Evolutionary conservation across 805 yeast genomes (phyloP).

Genomic region (Saturnispora besseyi): DNA sequence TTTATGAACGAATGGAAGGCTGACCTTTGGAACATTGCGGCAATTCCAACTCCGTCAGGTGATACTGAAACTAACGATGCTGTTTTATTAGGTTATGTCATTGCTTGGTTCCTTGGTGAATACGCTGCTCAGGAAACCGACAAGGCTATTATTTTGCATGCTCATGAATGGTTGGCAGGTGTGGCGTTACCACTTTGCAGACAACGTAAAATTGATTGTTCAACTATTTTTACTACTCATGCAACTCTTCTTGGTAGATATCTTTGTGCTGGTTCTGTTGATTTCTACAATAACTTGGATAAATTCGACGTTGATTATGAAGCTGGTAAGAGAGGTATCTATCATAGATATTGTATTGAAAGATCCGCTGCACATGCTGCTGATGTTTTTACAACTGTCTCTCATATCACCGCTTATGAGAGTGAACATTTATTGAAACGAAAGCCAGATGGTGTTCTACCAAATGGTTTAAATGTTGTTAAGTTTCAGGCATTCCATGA

Average conservation of each 20-base stretch:
- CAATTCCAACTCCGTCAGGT: conserved; percentile 86
- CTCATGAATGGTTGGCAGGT: conserved; percentile 98
- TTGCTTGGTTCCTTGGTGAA: conserved; percentile 97
- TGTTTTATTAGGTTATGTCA: conserved; percentile 81
- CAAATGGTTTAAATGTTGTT: conserved; percentile 91
- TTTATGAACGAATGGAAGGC: conserved; percentile 87
- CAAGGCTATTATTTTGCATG: conserved; percentile 87
- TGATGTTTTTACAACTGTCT: conserved; percentile 95
- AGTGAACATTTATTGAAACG: conserved; percentile 87
- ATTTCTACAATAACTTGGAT: conserved; percentile 85
- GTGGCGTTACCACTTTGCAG: conserved; percentile 89
- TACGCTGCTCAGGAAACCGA: conserved; percentile 74
- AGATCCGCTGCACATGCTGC: conserved; percentile 93
- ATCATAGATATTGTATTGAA: conserved; percentile 94
- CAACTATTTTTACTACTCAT: conserved; percentile 94
- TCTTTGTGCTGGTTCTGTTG: conserved; percentile 93
- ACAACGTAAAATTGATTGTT: conserved; percentile 83
- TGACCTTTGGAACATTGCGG: conserved; percentile 84
- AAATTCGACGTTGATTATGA: conserved; percentile 91
- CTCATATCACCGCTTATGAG: conserved; percentile 95
- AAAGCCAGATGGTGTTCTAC: conserved; percentile 96
- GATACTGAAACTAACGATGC: conserved; percentile 91
- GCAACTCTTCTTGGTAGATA: conserved; percentile 94
- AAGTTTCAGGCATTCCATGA: conserved; percentile 97
- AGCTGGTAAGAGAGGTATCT: conserved; percentile 96